Conservation (phyloP, 2,329 filamentous ascomycete genomes). For the Diaporthe ampelina region DNA sequence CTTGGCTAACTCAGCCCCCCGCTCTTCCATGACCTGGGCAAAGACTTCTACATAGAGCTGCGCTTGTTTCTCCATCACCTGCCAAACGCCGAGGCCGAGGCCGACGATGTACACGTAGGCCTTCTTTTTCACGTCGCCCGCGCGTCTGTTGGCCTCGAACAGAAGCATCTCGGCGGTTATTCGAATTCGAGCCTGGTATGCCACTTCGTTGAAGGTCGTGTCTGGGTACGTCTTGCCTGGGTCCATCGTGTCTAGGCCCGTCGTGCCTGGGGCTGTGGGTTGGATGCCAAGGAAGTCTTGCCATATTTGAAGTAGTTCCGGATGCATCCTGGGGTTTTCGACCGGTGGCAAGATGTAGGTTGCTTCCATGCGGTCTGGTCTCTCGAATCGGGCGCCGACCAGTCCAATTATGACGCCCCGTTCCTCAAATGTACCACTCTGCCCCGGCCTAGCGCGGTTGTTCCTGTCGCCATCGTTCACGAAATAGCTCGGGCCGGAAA, state of each 20-base stretch:
- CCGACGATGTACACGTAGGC: constrained; percentile 52
- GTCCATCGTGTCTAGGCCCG: too few species aligned
- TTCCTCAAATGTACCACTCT: constrained; percentile 44
- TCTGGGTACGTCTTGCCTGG: too few species aligned
- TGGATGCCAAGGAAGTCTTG: neutral
- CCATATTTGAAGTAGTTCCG: constrained; percentile 11
- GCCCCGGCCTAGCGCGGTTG: constrained; percentile 40
- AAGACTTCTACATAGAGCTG: constrained; percentile 22
- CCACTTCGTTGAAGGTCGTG: constrained; percentile 42
- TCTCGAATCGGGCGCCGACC: constrained; percentile 52
- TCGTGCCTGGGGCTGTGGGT: neutral
- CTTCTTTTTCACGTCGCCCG: constrained; percentile 41
- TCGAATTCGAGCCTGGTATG: constrained; percentile 49
- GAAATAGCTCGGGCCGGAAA: constrained; percentile 50
- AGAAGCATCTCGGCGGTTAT: constrained; percentile 48
- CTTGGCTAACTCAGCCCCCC: neutral
- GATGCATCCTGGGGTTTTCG: constrained; percentile 40
- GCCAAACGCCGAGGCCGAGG: constrained; percentile 50
- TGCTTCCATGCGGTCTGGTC: constrained; percentile 49
- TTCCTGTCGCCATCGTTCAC: constrained; percentile 49
- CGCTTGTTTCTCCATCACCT: constrained; percentile 37
- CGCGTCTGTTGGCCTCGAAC: constrained; percentile 48
- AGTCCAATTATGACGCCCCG: constrained; percentile 51
- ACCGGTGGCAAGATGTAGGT: constrained; percentile 29
- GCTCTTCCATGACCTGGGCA: constrained; percentile 1